Base-by-base conservation (phyloP, 305 asterid genomes). In the Coffea humblotiana region DNA sequence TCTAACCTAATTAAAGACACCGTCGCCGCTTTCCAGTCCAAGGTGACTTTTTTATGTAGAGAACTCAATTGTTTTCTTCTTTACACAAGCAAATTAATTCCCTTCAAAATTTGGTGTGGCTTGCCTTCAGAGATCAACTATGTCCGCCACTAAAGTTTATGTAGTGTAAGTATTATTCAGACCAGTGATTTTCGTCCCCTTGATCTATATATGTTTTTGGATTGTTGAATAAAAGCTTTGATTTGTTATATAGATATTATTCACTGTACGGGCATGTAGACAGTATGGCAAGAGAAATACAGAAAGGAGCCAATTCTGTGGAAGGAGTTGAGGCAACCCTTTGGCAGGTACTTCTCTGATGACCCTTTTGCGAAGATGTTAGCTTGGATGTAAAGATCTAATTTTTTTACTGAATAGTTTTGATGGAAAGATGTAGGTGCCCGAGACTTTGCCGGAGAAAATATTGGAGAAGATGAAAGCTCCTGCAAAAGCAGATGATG, bases 261-360 rank as follows among this genome's bases (percentile, higher is more conserved):
- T 93, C 98, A 25, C 81, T 88, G 79, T 88, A 94, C 67, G 97
- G 98, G 40, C 97, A 94, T 82, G 98, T 94, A 69, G 98, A 92
- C 78, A 83, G 45, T 76, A 92, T 94, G 97, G 97, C 97, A 16
- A 88, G 97, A 83, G 97, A 94, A 78, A 90, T 91, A 61, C 96
- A 87, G 54, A 88, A 76, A 84, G 97, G 98, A 23, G 98, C 93
- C 73, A 89, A 86, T 83, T 84, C 97, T 2, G 93, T 93, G 74
- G 85, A 90, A 77, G 96, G 84, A 81, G 97, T 93, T 74, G 96
- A 94, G 88, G 97, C 97, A n/a, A 93, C 94, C 13, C 95, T 94
- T 74, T 94, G 98, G 97, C 92, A 88, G 97, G 97, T 94, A 72
- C 69, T 40, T 8, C 0, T 61, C 35, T 76, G 58, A 11, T 5